These are phyloP conservation scores for Annulohypoxylon stygium DNA, from an alignment of 495 filamentous ascomycete genomes.

Conservation along the genomic window DNA sequence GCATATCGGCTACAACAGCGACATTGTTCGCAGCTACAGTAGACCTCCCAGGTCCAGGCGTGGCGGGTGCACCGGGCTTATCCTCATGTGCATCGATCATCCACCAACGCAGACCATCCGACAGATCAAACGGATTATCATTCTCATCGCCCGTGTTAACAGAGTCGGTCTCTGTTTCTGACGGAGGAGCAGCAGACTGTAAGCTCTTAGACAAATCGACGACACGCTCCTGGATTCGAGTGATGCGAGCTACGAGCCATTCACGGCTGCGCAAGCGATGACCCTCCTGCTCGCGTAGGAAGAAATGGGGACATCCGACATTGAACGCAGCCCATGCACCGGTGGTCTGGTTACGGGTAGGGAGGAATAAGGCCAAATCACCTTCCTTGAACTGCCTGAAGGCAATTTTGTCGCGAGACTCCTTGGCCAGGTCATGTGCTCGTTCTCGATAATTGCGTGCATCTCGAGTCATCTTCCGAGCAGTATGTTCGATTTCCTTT, in stretches of 20 bases:
- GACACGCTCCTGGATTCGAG: constrained; percentile 90
- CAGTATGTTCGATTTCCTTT: constrained; percentile 89
- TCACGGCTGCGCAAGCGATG: constrained; percentile 87
- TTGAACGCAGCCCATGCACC: constrained; percentile 99
- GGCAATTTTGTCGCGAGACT: constrained; percentile 97
- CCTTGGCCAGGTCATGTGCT: constrained; percentile 82
- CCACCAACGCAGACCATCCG: constrained; percentile 96
- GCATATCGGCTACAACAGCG: constrained; percentile 74
- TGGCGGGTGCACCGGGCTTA: constrained; percentile 93
- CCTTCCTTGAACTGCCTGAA: constrained; percentile 96
- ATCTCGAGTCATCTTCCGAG: constrained; percentile 91
- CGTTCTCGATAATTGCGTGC: constrained; percentile 88
- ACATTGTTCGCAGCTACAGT: constrained; percentile 91
- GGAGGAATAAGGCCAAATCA: constrained; percentile 94
- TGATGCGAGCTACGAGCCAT: constrained; percentile 95
- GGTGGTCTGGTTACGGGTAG: constrained; percentile 91
- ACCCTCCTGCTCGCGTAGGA: constrained; percentile 90
- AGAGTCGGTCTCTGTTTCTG: constrained; percentile 55
- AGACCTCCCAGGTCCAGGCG: constrained; percentile 86
- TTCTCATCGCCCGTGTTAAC: constrained; percentile 76
- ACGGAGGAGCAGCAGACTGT: constrained; percentile 50
- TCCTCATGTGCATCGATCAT: constrained; percentile 93
- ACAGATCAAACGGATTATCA: constrained; percentile 97
- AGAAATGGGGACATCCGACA: constrained; percentile 95
- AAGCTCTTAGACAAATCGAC: constrained; percentile 87